These are phyloP conservation scores for Polytrichum commune DNA, from an alignment of 225 moss, liverwort and hornwort genomes.

Conservation along the genomic window DNA sequence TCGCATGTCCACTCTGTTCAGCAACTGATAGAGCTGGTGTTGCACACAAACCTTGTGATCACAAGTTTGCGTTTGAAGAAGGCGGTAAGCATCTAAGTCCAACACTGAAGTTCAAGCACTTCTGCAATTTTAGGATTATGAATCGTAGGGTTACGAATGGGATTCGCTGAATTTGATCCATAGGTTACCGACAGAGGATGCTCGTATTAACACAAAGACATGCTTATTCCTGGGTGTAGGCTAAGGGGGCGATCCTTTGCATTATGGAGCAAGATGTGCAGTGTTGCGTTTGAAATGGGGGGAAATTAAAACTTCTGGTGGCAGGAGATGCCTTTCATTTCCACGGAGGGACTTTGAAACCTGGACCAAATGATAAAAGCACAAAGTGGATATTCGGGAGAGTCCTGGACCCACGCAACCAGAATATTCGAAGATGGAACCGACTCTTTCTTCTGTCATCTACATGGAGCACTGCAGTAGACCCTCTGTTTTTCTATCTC, in stretches of 20 bases:
- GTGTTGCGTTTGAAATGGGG: too few relatives aligned
- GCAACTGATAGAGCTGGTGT: conserved; percentile 8
- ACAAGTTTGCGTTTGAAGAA: conserved; percentile 4
- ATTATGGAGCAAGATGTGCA: too few relatives aligned
- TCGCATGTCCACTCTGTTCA: conserved; percentile 5
- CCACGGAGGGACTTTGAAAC: conserved; percentile 1
- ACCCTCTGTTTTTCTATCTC: conserved; percentile 51
- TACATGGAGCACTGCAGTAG: conserved; percentile 28
- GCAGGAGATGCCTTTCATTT: conserved; percentile 4
- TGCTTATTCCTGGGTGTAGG: too few relatives aligned
- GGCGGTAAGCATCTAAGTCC: neutral
- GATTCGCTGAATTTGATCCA: too few relatives aligned
- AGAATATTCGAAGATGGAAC: conserved; percentile 38
- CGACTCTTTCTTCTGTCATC: conserved; percentile 38
- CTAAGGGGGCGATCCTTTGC: too few relatives aligned
- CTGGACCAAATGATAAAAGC: neutral
- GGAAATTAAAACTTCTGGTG: neutral
- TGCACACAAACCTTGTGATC: conserved; percentile 1
- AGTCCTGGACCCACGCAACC: conserved; percentile 51
- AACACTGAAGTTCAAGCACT: neutral
- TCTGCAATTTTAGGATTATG: too few relatives aligned
- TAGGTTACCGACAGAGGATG: too few relatives aligned
- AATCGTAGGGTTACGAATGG: too few relatives aligned
- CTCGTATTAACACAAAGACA: too few relatives aligned
- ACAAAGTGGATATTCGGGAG: conserved; percentile 49